Conservation (phyloP, 2,329 filamentous ascomycete species). For the Xylaria sp. region DNA sequence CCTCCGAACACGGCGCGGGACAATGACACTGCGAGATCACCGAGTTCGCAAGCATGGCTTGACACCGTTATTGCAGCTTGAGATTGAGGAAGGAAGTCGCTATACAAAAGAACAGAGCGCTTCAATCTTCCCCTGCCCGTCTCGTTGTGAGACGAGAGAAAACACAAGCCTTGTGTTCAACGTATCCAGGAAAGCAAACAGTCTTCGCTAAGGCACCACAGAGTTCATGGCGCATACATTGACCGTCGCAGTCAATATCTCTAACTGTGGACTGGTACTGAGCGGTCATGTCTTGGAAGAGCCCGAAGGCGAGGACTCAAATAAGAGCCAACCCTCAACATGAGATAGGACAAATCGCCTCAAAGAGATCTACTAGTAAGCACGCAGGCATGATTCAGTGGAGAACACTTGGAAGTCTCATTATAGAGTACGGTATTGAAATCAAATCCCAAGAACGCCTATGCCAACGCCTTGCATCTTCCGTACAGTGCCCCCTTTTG, state of each 20-base stretch:
- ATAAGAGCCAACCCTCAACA: neutral
- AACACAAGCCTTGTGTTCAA: too few relatives aligned
- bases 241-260: neutral
- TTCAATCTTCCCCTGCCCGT: neutral
- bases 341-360: neutral
- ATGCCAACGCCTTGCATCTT: constrained; percentile 33
- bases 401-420: neutral
- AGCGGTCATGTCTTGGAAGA: neutral
- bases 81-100: neutral
- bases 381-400: neutral
- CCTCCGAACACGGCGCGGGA: neutral
- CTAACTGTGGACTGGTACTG: neutral
- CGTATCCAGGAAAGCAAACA: neutral
- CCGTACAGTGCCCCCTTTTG: constrained; percentile 25
- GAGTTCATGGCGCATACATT: neutral
- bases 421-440: constrained; percentile 4
- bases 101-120: neutral
- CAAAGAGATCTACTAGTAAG: neutral
- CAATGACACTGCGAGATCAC: neutral
- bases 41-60: neutral
- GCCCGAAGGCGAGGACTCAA: neutral
- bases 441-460: constrained; percentile 35
- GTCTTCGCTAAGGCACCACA: neutral
- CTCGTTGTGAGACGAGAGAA: too few relatives aligned
- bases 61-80: neutral